Evolutionary conservation across 352 stramenopile genomes (phyloP), one percentile per base, ranked within the genome.

Genomic region (Globisporangium paroecandrum): DNA sequence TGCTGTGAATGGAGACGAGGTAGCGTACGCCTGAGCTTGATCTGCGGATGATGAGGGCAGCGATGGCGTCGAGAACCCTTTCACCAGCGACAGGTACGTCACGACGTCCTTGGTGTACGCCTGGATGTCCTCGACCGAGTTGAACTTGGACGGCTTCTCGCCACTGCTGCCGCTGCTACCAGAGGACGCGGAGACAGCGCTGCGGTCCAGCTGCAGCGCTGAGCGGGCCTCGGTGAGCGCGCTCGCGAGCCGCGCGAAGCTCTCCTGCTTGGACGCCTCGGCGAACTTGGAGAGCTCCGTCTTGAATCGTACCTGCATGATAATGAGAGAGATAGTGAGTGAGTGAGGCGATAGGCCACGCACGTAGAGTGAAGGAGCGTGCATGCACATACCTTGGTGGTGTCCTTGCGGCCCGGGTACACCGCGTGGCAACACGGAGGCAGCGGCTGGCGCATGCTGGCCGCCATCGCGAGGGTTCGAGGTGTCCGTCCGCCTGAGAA

Each of bases 391-490:
- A 83, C 77, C 60, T 82, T 79, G 58, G 59, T 55, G 51, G 73
- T 75, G 65, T 71, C 69, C 69, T 88, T 88, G 58, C 38, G 64
- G 4, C 73, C 73, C 0, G 78, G 62, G 12, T 68, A 29, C 43
- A 86, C 71, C 58, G 73, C 75, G 71, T 90, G 79, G 70, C 80
- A 87, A 69, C 82, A 89, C 25, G 78, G 79, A 12, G 77, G 78
- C 24, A 89, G 77, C 58, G 64, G 62, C 51, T 87, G 69, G 25
- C 75, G 72, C 76, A 81, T 79, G 29, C 58, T 61, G 51, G 68
- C 69, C 58, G 54, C 60, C 49, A 64, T 59, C 27, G 15, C 5
- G 18, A n/a, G 13, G 5, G 25, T 12, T 34, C 51, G 9, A 57
- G 9, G 51, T 58, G 24, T 10, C 22, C 5, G 32, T 58, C 27